Evolutionary conservation across 352 stramenopile genomes (phyloP), one percentile per base, ranked within the genome.

Genomic region (Phytopythium vexans): DNA sequence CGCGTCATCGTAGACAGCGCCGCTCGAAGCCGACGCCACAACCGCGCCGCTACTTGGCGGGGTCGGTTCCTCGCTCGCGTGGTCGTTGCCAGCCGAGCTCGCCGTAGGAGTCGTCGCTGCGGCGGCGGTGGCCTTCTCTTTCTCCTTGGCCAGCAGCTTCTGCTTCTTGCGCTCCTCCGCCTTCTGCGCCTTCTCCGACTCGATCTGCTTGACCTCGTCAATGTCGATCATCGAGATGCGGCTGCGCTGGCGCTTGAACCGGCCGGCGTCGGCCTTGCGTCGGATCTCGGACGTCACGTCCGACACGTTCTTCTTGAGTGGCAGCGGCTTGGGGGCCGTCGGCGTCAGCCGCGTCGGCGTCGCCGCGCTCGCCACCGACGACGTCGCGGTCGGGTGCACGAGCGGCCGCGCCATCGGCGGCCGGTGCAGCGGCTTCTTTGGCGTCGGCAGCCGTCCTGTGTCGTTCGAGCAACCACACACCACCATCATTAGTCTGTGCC

Each of bases 171-270:
- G 71, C 39, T 92, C 84, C 56, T 94, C 84, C 1, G 84, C 84
- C 49, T 91, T 91, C 40, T 84, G 80, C 12, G 81, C 84, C 52
- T 94, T 94, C 48, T 94, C 84, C 14, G 75, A 82, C 51, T 92
- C 82, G 49, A 94, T 94, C 64, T 94, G 84, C 64, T 94, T 94
- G 6, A 94, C 80, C 49, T 94, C 84, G 16, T 94, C 86, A 34
- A 94, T 77, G 52, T 94, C 84, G 54, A 94, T 94, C 79, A 94
- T 89, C 4, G 84, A 94, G 46, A 94, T 94, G 34, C 84, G 84
- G 45, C 72, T 92, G 8, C 84, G 72, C 56, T 94, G 80, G 36
- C 84, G 72, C 66, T 94, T 94, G 52, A 94, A 94, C 0, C 84
- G 70, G 2, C 84, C 84, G 0, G 80, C 81, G 49, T 94, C 84